Conservation (phyloP, 306 rosid species). For the Argentina anserina region DNA sequence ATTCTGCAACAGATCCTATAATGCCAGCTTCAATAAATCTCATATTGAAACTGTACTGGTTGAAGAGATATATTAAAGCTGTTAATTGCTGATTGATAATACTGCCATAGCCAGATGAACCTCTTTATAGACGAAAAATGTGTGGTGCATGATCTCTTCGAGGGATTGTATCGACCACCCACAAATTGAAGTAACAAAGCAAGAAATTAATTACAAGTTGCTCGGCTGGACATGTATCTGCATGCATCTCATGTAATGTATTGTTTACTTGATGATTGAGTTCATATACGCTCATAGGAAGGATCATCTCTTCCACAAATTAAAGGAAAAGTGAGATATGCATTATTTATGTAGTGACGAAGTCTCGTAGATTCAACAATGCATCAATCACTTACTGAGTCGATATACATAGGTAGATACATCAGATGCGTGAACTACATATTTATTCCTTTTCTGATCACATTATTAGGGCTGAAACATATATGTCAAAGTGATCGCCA, state of each 20-base stretch:
- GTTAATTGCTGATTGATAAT: neutral
- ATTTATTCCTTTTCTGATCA: neutral
- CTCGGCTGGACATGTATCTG: neutral
- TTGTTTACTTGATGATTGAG: neutral
- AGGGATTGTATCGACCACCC: neutral
- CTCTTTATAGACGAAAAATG: neutral
- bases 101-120: neutral
- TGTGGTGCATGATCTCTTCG: neutral
- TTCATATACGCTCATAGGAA: neutral
- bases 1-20: neutral
- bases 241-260: neutral
- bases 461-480: neutral
- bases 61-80: neutral
- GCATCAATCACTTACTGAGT: constrained; percentile 1
- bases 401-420: constrained; percentile 1
- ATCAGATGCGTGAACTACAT: neutral
- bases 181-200: neutral
- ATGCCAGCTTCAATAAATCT: neutral
- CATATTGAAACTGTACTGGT: neutral
- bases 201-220: neutral
- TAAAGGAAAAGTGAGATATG: neutral
- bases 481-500: too few relatives aligned
- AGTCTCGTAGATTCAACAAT: neutral
- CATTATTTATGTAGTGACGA: neutral
- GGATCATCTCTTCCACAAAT: neutral